Evolutionary conservation across 164 flowering plant genomes (phyloP), one percentile per base, ranked within the genome.

Genomic region (Nymphaea colorata): DNA sequence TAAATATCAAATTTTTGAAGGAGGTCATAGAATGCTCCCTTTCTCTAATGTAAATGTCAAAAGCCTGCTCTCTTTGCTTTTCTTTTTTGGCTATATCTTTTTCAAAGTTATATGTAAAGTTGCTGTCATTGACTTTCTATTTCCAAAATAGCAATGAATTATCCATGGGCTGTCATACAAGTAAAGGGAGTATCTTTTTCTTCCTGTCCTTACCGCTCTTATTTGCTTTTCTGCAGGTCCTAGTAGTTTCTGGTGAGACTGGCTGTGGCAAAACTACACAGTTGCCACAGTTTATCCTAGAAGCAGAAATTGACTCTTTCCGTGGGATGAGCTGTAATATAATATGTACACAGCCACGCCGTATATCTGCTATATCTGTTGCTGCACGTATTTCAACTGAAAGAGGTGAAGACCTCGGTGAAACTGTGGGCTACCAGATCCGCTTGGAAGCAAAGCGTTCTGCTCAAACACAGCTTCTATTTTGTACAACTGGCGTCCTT

Each of bases 191-290:
- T n/a, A n/a, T 47, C 2, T 47, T 47, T 47, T 47, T 12, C 55
- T 47, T 47, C 7, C 12, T 47, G 55, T 6, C 55, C 12, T 6
- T 47, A 12, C 12, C 55, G 5, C 2, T 47, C 7, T 47, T 47
- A 47, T 47, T 47, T 47, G 55, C 2, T 47, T 44, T 67, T 17
- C 70, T 76, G 36, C 71, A 93, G 98, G 94, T 93, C 41, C 65
- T 91, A 72, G 96, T 93, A 43, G 94, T 93, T 62, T 93, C 98
- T 14, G 98, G 98, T 69, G 98, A 93, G 88, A 93, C 98, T 68
- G 96, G 98, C 51, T 93, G 96, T 86, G 98, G 98, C 51, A 93
- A 93, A 80, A 93, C 98, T 59, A 93, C 98, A 17, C 98, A 93
- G 73, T 86, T 93, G 51, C 97, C 98, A 67, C 98, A 91, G 43